A percentile compares a stretch with the other conserved stretches of the same genome.
phyloP scores from a whole-genome alignment of 257 asterid species.

The Pogostemon cablin region DNA sequence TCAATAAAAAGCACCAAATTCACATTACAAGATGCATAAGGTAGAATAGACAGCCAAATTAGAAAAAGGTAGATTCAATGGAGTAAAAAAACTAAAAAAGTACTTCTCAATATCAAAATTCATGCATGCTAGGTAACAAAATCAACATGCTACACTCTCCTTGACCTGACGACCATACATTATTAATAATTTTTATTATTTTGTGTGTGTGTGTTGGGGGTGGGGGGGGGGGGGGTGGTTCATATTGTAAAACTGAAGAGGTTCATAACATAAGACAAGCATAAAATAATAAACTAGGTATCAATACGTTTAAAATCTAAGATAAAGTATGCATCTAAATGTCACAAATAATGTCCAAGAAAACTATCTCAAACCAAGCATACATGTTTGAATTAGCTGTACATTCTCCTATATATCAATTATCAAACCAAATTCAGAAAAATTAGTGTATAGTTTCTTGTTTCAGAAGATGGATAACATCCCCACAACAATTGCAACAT shows the following conservation, averaged over 20 bases:
- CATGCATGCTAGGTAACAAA: slow-evolving; percentile 15
- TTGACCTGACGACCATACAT: neutral
- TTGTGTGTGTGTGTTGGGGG: too few relatives aligned
- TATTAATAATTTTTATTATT: too few relatives aligned
- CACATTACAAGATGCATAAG: slow-evolving; percentile 1
- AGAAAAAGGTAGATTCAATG: slow-evolving; percentile 1
- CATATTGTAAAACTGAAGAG: neutral
- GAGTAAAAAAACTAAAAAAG: neutral
- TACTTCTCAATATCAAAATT: slow-evolving; percentile 3
- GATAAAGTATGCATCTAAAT: neutral
- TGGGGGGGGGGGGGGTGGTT: too few relatives aligned
- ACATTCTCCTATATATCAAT: neutral
- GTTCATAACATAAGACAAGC: slow-evolving; percentile 1
- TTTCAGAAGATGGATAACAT: neutral
- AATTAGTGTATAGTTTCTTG: neutral
- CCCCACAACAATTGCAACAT: neutral
- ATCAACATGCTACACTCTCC: slow-evolving; percentile 16
- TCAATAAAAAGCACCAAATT: slow-evolving; percentile 17
- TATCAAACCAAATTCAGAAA: slow-evolving; percentile 2
- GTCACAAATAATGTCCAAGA: neutral
- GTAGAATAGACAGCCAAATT: neutral
- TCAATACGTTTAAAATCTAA: neutral
- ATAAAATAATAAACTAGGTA: neutral
- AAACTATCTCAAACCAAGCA: neutral
- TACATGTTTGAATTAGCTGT: neutral